Evolutionary conservation across 2,329 filamentous ascomycete genomes (phyloP), one percentile per base, ranked within the genome.

Genomic region (Hypoxylon sp.): DNA sequence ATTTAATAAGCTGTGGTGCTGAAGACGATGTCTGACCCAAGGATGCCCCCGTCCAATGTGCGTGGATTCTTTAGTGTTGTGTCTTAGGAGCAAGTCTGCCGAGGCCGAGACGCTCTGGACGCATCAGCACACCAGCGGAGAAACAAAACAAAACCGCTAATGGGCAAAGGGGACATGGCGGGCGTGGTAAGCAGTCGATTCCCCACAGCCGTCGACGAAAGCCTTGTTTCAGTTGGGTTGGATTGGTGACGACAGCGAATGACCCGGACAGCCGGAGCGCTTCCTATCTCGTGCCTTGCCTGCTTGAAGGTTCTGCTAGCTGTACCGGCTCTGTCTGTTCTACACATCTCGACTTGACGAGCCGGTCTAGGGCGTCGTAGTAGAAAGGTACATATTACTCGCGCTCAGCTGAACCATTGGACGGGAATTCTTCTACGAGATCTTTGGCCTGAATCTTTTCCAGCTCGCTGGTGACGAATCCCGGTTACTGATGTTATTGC

Each of bases 101-200:
- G 45, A 54, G 46, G 23, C 47, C 41, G 45, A 54, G 46, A 51
- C 48, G 47, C 40, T 48, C 35, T 49, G 50, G 46, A 51, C 48
- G 47, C 40, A 45, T 40, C 47, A 24, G 33, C 29, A 58, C 48
- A 62, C 53, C 56, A 56, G 49, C 59, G 55, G 51, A 55, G 48
- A 53, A 46, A 23, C n/a, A 48, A 43, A 37, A 55, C 47, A 48
- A 43, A 37, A 55, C 47, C 29, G 50, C 50, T 55, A 53, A 27
- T 43, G 52, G 45, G 47, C 29, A 45, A 49, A 27, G 29, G 46
- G 37, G 35, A 41, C 35, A 51, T 40, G 31, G 21, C 37, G 26
- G 37, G 27, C 41, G 43, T 50, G 17, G 53, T 47, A 31, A 50
- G 41, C 58, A 13, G 20, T 49, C 21, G 37, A 45, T 60, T 60